Conservation (phyloP, 2,329 filamentous ascomycete species). For the Monilinia vaccinii-corymbosi region DNA sequence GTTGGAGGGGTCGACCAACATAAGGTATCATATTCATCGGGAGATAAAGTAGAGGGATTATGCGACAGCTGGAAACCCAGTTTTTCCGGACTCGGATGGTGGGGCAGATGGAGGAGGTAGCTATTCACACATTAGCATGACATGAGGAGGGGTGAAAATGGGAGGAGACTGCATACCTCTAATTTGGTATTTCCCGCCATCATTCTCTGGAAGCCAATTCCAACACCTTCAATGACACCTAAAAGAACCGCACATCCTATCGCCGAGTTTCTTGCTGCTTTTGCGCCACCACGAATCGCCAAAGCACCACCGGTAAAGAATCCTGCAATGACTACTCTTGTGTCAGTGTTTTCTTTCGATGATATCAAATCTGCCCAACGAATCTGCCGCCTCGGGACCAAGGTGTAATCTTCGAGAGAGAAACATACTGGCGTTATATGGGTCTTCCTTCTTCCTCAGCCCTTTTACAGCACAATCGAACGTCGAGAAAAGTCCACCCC, state of each 20-base stretch:
- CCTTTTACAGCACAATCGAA: slow-evolving; percentile 98
- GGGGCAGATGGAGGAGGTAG: slow-evolving; percentile 27
- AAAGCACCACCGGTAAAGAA: slow-evolving; percentile 94
- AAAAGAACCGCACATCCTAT: slow-evolving; percentile 93
- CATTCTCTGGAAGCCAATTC: slow-evolving; percentile 91
- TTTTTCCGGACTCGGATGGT: slow-evolving; percentile 25
- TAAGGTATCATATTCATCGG: slow-evolving; percentile 4
- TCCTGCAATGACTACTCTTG: slow-evolving; percentile 64
- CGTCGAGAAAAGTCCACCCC: slow-evolving; percentile 91
- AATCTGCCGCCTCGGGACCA: neutral
- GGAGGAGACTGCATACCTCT: slow-evolving; percentile 44
- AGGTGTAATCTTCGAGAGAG: neutral
- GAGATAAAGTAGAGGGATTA: slow-evolving; percentile 10
- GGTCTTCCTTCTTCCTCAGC: slow-evolving; percentile 90
- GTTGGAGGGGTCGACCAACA: slow-evolving; percentile 12
- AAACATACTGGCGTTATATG: slow-evolving; percentile 74
- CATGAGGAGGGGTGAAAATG: slow-evolving; percentile 7
- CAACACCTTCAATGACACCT: slow-evolving; percentile 94
- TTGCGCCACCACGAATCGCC: slow-evolving; percentile 83
- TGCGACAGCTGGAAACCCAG: slow-evolving; percentile 27
- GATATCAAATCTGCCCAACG: neutral
- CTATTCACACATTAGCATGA: slow-evolving; percentile 12
- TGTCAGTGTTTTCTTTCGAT: slow-evolving; percentile 9
- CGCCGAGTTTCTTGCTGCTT: slow-evolving; percentile 86
- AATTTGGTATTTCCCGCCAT: slow-evolving; percentile 82